These are phyloP conservation scores for Cercophora newfieldiana DNA, from an alignment of 495 filamentous ascomycete genomes.

Conservation along the genomic window DNA sequence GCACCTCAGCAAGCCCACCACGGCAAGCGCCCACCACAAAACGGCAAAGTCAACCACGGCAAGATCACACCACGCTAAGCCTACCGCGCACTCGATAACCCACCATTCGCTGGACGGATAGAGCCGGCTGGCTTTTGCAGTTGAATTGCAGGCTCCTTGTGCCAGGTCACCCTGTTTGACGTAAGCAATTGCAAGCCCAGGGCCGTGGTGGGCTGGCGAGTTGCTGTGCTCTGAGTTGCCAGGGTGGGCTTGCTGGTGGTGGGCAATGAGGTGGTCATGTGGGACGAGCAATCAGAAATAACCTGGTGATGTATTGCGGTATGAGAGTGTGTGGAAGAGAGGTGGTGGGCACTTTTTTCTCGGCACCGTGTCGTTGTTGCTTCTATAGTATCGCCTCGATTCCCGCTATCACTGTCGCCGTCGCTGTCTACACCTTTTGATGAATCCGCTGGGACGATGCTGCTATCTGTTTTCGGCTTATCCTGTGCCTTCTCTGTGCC, in stretches of 20 bases:
- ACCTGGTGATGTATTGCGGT: constrained; percentile 3
- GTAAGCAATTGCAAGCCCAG: neutral
- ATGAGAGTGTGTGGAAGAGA: constrained; percentile 6
- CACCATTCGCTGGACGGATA: too few relatives aligned
- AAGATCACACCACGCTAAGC: too few relatives aligned
- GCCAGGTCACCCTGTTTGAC: too few relatives aligned
- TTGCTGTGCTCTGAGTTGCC: constrained; percentile 4
- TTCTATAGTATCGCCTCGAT: constrained; percentile 6
- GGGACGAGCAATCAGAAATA: constrained; percentile 2
- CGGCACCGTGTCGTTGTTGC: constrained; percentile 5
- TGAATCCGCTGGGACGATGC: constrained; percentile 5
- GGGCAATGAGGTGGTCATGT: constrained; percentile 3
- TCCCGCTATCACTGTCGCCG: constrained; percentile 3
- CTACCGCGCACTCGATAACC: too few relatives aligned
- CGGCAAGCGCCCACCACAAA: too few relatives aligned
- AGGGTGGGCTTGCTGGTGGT: constrained; percentile 3
- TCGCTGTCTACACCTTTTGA: constrained; percentile 6
- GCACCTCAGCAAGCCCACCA: too few relatives aligned
- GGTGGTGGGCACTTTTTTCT: neutral
- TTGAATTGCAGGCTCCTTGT: too few relatives aligned
- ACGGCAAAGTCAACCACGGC: too few relatives aligned
- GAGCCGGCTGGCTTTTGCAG: too few relatives aligned
- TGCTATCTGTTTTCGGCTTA: constrained; percentile 4
- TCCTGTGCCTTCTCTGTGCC: constrained; percentile 5
- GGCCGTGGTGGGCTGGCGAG: constrained; percentile 2